Percentiles rank a stretch among this genome's conserved stretches.
These are phyloP conservation scores for Dorcoceras hygrometricum DNA, from an alignment of 257 asterid genomes.

Conservation along the genomic window DNA sequence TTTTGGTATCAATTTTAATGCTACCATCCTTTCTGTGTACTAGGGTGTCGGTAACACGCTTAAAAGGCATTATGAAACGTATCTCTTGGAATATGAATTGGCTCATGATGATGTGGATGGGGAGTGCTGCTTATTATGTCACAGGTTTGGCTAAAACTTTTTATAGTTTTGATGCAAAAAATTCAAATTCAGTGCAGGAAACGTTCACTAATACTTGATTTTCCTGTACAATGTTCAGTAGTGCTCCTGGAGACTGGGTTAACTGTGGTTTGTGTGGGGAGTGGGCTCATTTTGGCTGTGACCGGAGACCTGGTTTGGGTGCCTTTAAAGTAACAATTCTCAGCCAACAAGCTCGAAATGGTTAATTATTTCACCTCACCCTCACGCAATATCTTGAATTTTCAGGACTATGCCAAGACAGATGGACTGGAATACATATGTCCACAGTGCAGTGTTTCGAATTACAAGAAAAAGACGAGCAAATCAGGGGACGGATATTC, in stretches of 20 bases:
- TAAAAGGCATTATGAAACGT: constrained; percentile 94
- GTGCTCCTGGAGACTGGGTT: constrained; percentile 99
- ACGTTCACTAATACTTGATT: constrained; percentile 32
- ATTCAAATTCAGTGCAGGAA: neutral
- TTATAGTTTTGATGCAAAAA: neutral
- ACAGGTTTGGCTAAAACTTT: constrained; percentile 47
- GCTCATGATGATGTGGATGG: constrained; percentile 99
- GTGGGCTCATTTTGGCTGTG: constrained; percentile 99
- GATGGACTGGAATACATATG: constrained; percentile 99
- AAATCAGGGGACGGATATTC: constrained; percentile 74
- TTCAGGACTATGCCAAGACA: constrained; percentile 97
- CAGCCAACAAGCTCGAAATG: constrained; percentile 7
- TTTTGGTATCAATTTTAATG: neutral
- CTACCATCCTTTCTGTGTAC: constrained; percentile 19
- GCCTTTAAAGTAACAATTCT: constrained; percentile 73
- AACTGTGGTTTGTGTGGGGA: constrained; percentile 98
- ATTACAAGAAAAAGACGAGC: constrained; percentile 70
- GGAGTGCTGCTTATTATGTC: constrained; percentile 96
- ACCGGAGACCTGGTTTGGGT: constrained; percentile 92
- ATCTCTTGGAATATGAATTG: constrained; percentile 92
- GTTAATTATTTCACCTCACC: neutral
- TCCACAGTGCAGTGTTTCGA: constrained; percentile 92
- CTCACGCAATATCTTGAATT: constrained; percentile 1
- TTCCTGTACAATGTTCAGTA: constrained; percentile 51
- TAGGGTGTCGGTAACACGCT: constrained; percentile 99